A percentile compares a stretch with the other conserved stretches of the same genome.
Conservation (phyloP, 192 early-diverging fungal genomes). For the Piromyces finnis region DNA sequence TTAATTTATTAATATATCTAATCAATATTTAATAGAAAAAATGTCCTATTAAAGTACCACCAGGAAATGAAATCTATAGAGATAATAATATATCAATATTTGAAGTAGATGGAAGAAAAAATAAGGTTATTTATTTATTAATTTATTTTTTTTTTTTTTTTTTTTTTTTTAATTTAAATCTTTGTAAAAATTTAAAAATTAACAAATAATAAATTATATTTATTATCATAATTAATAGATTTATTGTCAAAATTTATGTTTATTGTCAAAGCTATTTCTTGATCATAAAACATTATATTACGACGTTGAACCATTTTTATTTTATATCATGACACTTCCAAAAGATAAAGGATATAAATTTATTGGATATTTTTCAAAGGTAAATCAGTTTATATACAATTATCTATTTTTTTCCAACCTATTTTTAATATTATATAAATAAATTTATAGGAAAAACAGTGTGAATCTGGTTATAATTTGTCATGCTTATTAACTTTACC, state of each 20-base stretch:
- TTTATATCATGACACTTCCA: constrained; percentile 66
- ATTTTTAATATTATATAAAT: too few relatives aligned
- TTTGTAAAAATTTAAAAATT: not conserved
- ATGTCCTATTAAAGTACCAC: constrained; percentile 52
- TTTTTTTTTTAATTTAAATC: not conserved
- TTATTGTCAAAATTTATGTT: constrained; percentile 87
- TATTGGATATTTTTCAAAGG: constrained; percentile 93
- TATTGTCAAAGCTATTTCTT: constrained; percentile 85
- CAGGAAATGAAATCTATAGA: constrained; percentile 69
- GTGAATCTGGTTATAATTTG: constrained; percentile 66
- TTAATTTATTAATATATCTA: too few relatives aligned
- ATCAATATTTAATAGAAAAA: too few relatives aligned
- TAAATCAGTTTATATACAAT: too few relatives aligned
- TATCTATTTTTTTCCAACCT: too few relatives aligned
- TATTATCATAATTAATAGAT: constrained; percentile 36
- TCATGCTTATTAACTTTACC: constrained; percentile 81
- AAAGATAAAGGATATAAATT: constrained; percentile 35
- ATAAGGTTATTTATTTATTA: constrained; percentile 32
- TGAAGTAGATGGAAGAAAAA: constrained; percentile 72
- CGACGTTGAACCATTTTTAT: constrained; percentile 83
- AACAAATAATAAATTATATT: too few relatives aligned
- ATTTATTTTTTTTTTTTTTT: not conserved
- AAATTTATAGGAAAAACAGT: constrained; percentile 52
- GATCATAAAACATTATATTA: constrained; percentile 95
- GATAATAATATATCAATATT: constrained; percentile 57